Percentiles rank a stretch among this genome's conserved stretches.
Evolutionary conservation across 164 flowering plant genomes (phyloP).

Genomic region (Vitis rotundifolia): DNA sequence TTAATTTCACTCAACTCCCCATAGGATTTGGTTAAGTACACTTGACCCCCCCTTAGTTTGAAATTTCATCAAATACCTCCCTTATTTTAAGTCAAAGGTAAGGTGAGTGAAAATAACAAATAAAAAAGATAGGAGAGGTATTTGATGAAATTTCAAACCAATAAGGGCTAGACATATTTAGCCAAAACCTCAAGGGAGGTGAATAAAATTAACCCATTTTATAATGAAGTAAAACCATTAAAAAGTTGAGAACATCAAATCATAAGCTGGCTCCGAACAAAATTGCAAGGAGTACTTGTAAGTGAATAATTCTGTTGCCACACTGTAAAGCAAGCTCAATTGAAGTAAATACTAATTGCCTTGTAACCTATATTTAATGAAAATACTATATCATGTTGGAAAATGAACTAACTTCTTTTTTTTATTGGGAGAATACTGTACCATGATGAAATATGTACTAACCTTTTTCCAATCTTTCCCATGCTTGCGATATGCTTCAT

Average conservation of each 20-base stretch:
- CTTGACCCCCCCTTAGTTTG: no score
- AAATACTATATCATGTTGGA: not conserved
- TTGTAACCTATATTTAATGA: not conserved
- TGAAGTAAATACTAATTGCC: not conserved
- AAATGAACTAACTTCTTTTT: no score
- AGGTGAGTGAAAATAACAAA: no score
- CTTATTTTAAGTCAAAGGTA: no score
- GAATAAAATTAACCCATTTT: not conserved
- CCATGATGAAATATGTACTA: not conserved
- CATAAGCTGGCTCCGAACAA: not conserved
- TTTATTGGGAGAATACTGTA: no score
- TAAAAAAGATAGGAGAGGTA: no score
- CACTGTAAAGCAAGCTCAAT: not conserved
- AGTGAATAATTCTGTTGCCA: not conserved
- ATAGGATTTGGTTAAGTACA: no score
- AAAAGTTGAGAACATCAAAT: not conserved
- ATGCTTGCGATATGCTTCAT: conserved; percentile 68
- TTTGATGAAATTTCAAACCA: no score
- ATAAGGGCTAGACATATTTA: no score
- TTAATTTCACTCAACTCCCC: not conserved
- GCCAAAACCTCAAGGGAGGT: no score
- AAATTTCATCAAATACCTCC: no score
- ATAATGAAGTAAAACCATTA: not conserved
- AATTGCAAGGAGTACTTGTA: not conserved
- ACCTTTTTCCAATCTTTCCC: conserved; percentile 86